Evolutionary conservation across 2,329 filamentous ascomycete genomes (phyloP).

Genomic region (Aspergillus hortae): DNA sequence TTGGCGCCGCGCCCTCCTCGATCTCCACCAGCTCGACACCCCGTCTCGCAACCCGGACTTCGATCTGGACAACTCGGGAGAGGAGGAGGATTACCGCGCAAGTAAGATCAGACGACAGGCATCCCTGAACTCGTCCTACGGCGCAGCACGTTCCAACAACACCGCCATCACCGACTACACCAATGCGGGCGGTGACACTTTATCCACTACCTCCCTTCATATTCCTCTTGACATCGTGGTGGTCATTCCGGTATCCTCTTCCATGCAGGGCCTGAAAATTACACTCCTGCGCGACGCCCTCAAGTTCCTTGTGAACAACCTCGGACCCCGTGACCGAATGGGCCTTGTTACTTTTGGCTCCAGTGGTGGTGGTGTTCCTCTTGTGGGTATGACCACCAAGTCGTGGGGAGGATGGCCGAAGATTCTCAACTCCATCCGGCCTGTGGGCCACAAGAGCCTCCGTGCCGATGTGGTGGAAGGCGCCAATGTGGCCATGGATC

Average conservation of each 20-base stretch:
- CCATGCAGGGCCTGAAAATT: conserved; percentile 99
- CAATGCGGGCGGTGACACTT: conserved; percentile 54
- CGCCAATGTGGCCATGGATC: conserved; percentile 96
- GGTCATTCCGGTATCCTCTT: conserved; percentile 94
- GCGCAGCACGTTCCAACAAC: conserved; percentile 74
- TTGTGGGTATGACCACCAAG: conserved; percentile 98
- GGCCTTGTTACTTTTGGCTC: conserved; percentile 96
- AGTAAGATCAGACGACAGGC: conserved; percentile 66
- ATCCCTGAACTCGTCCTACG: conserved; percentile 78
- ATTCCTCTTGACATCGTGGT: conserved; percentile 94
- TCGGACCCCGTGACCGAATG: conserved; percentile 94
- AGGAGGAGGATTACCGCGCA: conserved; percentile 79
- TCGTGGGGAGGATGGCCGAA: conserved; percentile 89
- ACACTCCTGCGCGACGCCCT: conserved; percentile 87
- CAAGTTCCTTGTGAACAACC: conserved; percentile 82
- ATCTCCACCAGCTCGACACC: conserved; percentile 70
- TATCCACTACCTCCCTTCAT: conserved; percentile 68
- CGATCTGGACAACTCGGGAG: conserved; percentile 76
- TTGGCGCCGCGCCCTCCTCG: conserved; percentile 83
- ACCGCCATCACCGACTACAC: conserved; percentile 93
- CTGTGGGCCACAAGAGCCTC: conserved; percentile 93
- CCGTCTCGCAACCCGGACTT: conserved; percentile 67
- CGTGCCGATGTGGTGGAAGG: conserved; percentile 96
- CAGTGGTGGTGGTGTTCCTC: conserved; percentile 83
- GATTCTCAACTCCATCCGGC: conserved; percentile 80